Base-by-base conservation (phyloP, 345 rosid genomes). In the Citropsis articulata region DNA sequence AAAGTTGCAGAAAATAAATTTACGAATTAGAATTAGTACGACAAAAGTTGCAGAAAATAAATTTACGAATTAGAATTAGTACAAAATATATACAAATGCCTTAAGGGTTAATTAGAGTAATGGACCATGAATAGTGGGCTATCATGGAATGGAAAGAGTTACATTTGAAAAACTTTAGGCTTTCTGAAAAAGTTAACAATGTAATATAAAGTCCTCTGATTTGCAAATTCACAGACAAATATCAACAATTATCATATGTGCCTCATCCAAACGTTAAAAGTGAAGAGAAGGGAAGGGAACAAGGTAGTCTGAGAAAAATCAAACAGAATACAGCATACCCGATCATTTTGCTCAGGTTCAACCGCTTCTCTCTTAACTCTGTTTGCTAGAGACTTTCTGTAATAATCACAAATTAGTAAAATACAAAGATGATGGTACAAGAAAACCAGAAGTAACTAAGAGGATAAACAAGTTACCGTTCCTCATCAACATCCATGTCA, bases 401-500 rank as follows among this genome's bases (percentile, higher is more conserved):
- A 83, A 53, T 65, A 70, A 73, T 56, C 21, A 56, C 6, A 70
- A 61, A 59, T 81, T 68, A 80, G 78, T 19, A 19, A 60, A 48
- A 59, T 71, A 59, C 70, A 73, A 66, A 68, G 24, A 30, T 5
- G 33, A 31, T 21, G 13, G 12, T 19, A 55, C 38, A 77, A 27
- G 65, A 50, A 7, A 45, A 56, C 45, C 45, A 9, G 57, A 42
- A 19, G 19, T 10, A 76, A 24, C 7, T 25, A 25, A 9, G 75
- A 56, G 38, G 62, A 8, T 30, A 82, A 62, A 66, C 40, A 66
- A 61, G 71, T 73, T 90, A 93, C 98, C 88, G 86, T 38, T 90
- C 98, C 68, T 87, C 89, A 79, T 92, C 92, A 73, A 88, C 83
- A 76, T 92, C 97, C 93, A 92, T 93, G 81, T 93, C 93, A 9